Evolutionary conservation across 2,329 filamentous ascomycete genomes (phyloP).

Genomic region (Colletotrichum sp.): DNA sequence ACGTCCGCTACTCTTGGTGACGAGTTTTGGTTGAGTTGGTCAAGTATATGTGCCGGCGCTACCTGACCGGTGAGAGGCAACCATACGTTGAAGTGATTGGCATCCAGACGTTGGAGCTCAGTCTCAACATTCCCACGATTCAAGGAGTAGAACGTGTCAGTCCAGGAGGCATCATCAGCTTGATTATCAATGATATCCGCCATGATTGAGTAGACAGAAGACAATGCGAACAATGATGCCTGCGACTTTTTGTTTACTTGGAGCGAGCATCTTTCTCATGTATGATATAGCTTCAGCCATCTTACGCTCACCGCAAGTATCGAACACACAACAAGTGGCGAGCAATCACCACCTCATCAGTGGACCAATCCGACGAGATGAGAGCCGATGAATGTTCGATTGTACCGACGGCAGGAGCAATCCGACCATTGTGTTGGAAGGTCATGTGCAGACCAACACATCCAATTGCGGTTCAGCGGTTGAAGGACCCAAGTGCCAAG

Average conservation of each 20-base stretch:
- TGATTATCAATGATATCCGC: not conserved
- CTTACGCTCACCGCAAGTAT: not conserved
- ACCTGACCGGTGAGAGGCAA: not conserved
- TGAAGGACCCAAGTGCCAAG: not conserved
- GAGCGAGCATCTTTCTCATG: not conserved
- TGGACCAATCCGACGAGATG: not conserved
- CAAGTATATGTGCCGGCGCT: not conserved
- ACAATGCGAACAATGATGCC: not conserved
- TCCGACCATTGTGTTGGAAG: not conserved
- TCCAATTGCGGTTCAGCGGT: not conserved
- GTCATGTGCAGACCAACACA: not conserved
- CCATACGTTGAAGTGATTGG: not conserved
- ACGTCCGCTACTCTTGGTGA: not conserved
- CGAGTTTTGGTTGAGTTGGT: not conserved
- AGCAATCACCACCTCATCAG: not conserved
- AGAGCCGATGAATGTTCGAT: not conserved
- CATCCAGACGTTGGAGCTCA: not conserved
- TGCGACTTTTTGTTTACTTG: fast-evolving
- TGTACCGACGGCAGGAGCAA: not conserved
- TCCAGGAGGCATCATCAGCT: not conserved
- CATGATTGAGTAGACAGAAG: not conserved
- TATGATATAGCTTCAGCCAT: not conserved
- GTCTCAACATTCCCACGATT: not conserved
- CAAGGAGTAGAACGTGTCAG: not conserved
- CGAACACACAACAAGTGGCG: not conserved